Evolutionary conservation across 169 alveolate genomes (phyloP).

Genomic region (Prorocentrum cordatum): DNA sequence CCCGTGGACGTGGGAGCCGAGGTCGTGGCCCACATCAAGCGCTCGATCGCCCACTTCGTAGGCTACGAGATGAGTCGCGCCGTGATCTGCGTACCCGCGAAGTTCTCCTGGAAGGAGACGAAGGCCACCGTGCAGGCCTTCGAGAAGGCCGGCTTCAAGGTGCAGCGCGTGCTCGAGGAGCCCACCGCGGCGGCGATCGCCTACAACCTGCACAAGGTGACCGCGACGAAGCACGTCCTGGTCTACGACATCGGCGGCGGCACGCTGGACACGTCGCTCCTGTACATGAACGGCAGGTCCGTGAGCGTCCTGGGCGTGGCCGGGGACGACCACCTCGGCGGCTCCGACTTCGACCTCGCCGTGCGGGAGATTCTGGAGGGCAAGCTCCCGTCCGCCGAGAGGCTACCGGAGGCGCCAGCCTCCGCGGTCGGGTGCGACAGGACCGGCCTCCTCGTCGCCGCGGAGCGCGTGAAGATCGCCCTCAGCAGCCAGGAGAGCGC

Average conservation of each 20-base stretch:
- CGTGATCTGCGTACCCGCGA: conserved; percentile 31
- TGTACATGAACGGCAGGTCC: conserved; percentile 38
- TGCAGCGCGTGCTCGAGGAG: conserved; percentile 34
- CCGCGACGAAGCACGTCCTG: not conserved
- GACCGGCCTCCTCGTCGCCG: conserved; percentile 22
- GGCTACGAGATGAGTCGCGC: conserved; percentile 40
- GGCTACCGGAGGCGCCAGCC: not conserved
- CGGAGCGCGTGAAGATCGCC: conserved; percentile 23
- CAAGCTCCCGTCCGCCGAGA: not conserved
- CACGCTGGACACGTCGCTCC: conserved; percentile 45
- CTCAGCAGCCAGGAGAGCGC: not conserved
- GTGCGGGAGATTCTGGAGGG: not conserved
- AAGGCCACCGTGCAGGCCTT: conserved; percentile 41
- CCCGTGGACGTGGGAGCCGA: conserved; percentile 23
- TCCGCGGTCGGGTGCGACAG: conserved; percentile 9
- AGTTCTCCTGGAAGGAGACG: conserved; percentile 7
- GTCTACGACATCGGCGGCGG: conserved; percentile 63
- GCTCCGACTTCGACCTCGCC: conserved; percentile 23
- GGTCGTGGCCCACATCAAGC: conserved; percentile 24
- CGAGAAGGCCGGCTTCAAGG: conserved; percentile 36
- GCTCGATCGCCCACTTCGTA: not conserved
- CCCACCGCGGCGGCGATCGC: conserved; percentile 54
- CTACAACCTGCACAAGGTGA: conserved; percentile 37
- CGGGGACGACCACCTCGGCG: conserved; percentile 46
- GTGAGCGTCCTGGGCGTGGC: conserved; percentile 30